Conservation (phyloP, 1,284 basidiomycete species). For the Exobasidium cylindrosporum region DNA sequence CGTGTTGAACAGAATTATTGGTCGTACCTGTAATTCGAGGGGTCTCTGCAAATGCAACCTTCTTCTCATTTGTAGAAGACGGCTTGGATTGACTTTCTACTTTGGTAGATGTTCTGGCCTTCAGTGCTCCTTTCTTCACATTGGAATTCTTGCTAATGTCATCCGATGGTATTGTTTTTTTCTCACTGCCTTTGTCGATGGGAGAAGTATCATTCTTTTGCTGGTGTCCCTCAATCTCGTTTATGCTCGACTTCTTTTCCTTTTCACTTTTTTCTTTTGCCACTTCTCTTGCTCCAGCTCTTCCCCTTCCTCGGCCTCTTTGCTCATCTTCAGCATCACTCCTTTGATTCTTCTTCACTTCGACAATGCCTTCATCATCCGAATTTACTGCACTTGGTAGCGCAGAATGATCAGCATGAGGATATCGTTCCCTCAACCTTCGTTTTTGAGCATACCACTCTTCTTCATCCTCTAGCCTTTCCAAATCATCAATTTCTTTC, state of each 20-base stretch:
- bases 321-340: constrained; percentile 14
- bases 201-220: neutral
- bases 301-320: constrained; percentile 16
- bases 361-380: constrained; percentile 21
- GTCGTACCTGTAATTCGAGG: constrained; percentile 25
- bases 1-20: constrained; percentile 4
- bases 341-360: neutral
- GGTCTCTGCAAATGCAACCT: constrained; percentile 39
- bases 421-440: constrained; percentile 41
- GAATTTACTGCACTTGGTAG: constrained; percentile 29
- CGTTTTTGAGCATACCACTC: constrained; percentile 42
- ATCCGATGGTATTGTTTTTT: neutral
- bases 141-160: neutral
- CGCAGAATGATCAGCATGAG: constrained; percentile 43
- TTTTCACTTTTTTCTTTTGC: neutral
- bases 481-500: constrained; percentile 20
- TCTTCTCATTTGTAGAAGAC: constrained; percentile 29
- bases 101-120: neutral
- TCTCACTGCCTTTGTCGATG: constrained; percentile 1
- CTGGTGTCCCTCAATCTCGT: no score
- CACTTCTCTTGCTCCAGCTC: constrained; percentile 10
- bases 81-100: neutral
- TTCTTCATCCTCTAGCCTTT: constrained; percentile 38
- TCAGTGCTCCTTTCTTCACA: constrained; percentile 12
- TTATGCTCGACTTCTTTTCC: constrained; percentile 5